Evolutionary conservation across 495 filamentous ascomycete genomes (phyloP).

Genomic region (Tuber microsphaerosporum): DNA sequence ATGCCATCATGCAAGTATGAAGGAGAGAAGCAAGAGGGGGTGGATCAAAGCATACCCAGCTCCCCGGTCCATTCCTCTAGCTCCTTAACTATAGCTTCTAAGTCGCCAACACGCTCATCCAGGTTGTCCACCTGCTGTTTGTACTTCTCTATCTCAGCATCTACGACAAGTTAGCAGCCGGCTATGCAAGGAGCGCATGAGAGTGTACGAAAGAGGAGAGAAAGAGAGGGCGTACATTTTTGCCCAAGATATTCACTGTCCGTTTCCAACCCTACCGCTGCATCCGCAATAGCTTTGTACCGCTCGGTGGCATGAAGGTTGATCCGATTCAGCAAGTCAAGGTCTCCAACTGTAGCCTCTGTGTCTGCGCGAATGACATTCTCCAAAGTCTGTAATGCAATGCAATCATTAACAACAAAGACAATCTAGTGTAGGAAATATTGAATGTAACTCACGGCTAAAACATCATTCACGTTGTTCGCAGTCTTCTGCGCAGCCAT

Average conservation of each 20-base stretch:
- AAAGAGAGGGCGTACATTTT: conserved; percentile 20
- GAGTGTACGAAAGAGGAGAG: background rate
- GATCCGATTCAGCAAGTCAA: conserved; percentile 40
- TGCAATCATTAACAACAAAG: background rate
- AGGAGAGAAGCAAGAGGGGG: background rate
- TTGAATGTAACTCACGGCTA: conserved; percentile 27
- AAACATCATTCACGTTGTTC: conserved; percentile 36
- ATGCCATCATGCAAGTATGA: background rate
- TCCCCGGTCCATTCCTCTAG: conserved; percentile 42
- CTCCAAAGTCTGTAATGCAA: conserved; percentile 30
- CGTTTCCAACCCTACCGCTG: conserved; percentile 33
- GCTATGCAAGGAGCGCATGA: background rate
- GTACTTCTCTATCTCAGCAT: conserved; percentile 41
- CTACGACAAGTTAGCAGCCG: conserved; percentile 13
- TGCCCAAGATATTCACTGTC: conserved; percentile 38
- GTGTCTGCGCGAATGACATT: conserved; percentile 39
- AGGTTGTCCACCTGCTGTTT: conserved; percentile 39
- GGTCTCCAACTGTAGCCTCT: conserved; percentile 39
- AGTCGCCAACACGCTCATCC: conserved; percentile 36
- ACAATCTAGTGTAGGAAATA: background rate
- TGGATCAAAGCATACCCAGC: conserved; percentile 26
- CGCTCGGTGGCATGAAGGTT: conserved; percentile 39
- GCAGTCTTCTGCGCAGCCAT: conserved; percentile 33
- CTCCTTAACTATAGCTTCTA: conserved; percentile 40
- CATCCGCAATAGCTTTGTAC: conserved; percentile 40